A percentile compares a stretch with the other conserved stretches of the same genome.
Evolutionary conservation across 2,329 filamentous ascomycete genomes (phyloP).

Genomic region (Apiospora arundinis): DNA sequence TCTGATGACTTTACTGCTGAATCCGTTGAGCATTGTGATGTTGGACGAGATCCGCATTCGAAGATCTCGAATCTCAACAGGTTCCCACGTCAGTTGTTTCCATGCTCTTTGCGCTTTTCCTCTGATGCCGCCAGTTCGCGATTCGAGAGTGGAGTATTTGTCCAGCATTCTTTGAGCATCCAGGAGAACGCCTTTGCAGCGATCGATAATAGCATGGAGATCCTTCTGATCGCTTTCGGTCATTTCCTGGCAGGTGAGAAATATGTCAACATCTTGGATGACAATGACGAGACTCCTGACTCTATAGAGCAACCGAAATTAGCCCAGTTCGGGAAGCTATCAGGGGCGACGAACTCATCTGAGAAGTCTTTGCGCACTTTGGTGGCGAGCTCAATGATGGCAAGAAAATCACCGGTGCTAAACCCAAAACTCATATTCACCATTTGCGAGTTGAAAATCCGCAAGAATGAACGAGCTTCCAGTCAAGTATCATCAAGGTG

Average conservation of each 20-base stretch:
- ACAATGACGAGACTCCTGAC: constrained; percentile 33
- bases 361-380: constrained; percentile 36
- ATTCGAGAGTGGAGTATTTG: constrained; percentile 21
- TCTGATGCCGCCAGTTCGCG: background rate
- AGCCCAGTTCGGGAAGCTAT: background rate
- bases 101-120: constrained; percentile 31
- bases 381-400: constrained; percentile 37
- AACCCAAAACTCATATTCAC: constrained; percentile 43
- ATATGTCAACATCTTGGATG: constrained; percentile 35
- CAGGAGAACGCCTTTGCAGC: constrained; percentile 29
- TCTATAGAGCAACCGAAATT: background rate
- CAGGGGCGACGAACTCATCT: constrained; percentile 30
- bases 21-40: constrained; percentile 22
- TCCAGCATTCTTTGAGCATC: constrained; percentile 5
- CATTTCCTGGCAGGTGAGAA: constrained; percentile 25
- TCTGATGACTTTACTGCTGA: background rate
- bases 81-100: constrained; percentile 34
- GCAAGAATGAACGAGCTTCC: too few species aligned
- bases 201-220: constrained; percentile 27
- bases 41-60: constrained; percentile 31
- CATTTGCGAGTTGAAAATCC: too few species aligned
- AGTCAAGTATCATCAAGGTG: too few species aligned
- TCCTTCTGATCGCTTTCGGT: constrained; percentile 29
- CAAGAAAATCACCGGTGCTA: constrained; percentile 41
- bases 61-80: constrained; percentile 30